These are phyloP conservation scores for Umbilicus rupestris DNA, from an alignment of 164 flowering plant species.

Conservation along the genomic window DNA sequence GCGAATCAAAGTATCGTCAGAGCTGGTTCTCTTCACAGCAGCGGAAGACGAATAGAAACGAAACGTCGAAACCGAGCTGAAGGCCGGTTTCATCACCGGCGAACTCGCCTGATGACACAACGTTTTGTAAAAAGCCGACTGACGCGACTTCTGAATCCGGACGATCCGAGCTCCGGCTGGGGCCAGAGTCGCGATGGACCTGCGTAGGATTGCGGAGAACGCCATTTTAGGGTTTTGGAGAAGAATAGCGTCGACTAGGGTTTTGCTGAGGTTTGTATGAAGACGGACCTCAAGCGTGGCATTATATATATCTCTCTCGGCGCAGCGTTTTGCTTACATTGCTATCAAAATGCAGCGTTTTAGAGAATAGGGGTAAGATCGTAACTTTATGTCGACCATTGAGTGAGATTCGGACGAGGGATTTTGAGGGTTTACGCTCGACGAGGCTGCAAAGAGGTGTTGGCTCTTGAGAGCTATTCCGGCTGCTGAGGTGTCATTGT, in stretches of 20 bases:
- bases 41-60: slow-evolving; percentile 23
- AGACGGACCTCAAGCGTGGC: neutral
- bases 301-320: neutral
- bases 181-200: slow-evolving; percentile 27
- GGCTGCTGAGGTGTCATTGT: too few species aligned
- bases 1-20: slow-evolving; percentile 40
- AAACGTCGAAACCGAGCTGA: slow-evolving; percentile 6
- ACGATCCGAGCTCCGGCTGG: slow-evolving; percentile 31
- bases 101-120: slow-evolving; percentile 17
- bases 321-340: too few species aligned
- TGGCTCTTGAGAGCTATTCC: too few species aligned
- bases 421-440: too few species aligned
- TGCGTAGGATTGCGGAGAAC: slow-evolving; percentile 34
- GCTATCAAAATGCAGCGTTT: neutral
- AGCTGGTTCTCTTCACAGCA: slow-evolving; percentile 15
- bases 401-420: too few species aligned
- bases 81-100: slow-evolving; percentile 12
- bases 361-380: neutral
- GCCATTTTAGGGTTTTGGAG: slow-evolving; percentile 32
- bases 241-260: slow-evolving; percentile 12
- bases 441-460: too few species aligned
- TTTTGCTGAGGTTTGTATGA: neutral
- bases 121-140: slow-evolving; percentile 24
- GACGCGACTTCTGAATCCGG: slow-evolving; percentile 20
- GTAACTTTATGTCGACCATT: too few species aligned